These are phyloP conservation scores for Stephania japonica DNA, from an alignment of 164 flowering plant genomes.

Conservation along the genomic window DNA sequence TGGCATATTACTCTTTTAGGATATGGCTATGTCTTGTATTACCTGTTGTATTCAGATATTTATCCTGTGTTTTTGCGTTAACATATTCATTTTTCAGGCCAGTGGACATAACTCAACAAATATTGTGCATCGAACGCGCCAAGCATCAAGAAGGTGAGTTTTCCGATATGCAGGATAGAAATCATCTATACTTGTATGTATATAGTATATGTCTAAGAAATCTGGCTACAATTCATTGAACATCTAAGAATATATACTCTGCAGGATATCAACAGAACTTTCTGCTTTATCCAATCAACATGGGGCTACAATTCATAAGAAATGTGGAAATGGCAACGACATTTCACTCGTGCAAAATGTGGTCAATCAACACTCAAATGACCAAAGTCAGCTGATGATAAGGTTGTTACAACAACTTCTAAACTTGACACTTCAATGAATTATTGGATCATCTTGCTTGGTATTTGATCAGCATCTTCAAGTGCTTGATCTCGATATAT, in stretches of 20 bases:
- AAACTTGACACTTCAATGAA: conserved; percentile 42
- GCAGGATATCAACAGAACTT: conserved; percentile 62
- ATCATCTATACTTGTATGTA: no score
- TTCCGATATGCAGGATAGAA: background rate
- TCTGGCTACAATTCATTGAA: no score
- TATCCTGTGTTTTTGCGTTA: background rate
- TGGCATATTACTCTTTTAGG: background rate
- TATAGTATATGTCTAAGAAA: no score
- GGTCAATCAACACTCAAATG: conserved; percentile 27
- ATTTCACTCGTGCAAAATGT: conserved; percentile 24
- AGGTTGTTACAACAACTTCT: conserved; percentile 23
- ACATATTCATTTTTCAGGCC: conserved; percentile 22
- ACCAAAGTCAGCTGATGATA: conserved; percentile 29
- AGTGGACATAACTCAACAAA: conserved; percentile 34
- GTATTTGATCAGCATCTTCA: background rate
- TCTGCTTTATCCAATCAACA: conserved; percentile 35
- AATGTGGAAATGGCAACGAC: conserved; percentile 31
- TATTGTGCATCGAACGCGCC: conserved; percentile 48
- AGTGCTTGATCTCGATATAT: background rate
- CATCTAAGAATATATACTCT: conserved; percentile 1
- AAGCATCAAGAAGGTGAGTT: conserved; percentile 56
- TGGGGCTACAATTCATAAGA: conserved; percentile 29
- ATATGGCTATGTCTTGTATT: background rate
- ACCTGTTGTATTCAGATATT: no score
- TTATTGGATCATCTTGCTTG: background rate